Evolutionary conservation across 306 rosid genomes (phyloP).

Genomic region (Senna siamea): DNA sequence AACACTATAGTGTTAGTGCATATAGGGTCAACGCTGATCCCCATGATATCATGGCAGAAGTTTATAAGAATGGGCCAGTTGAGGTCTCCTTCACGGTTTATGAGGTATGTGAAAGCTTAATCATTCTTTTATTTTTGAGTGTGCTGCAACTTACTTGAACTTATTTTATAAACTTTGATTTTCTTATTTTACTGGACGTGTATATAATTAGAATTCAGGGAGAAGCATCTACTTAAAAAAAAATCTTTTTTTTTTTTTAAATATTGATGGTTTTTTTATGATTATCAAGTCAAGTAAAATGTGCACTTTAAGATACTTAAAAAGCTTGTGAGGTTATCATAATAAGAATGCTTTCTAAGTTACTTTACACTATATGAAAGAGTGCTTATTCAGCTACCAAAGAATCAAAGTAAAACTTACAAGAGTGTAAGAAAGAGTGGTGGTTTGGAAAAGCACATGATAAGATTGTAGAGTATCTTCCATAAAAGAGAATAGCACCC

Average conservation of each 20-base stretch:
- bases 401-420: background rate
- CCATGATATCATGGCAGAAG: constrained; percentile 82
- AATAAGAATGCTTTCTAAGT: background rate
- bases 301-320: background rate
- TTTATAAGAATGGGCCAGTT: constrained; percentile 92
- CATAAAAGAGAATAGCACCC: background rate
- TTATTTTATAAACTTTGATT: background rate
- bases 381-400: background rate
- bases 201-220: background rate
- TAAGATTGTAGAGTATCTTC: background rate
- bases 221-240: background rate
- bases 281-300: background rate
- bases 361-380: background rate
- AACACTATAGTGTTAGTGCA: constrained; percentile 75
- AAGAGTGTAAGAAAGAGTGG: background rate
- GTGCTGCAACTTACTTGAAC: constrained; percentile 29
- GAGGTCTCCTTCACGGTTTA: constrained; percentile 89
- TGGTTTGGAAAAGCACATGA: background rate
- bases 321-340: background rate
- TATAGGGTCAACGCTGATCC: constrained; percentile 64
- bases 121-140: constrained; percentile 13
- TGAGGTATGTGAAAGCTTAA: constrained; percentile 64
- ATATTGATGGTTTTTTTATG: background rate
- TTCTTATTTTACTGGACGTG: background rate
- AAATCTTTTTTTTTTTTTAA: background rate